Base-by-base conservation (phyloP, 1,284 basidiomycete species). In the Mycena sp. region DNA sequence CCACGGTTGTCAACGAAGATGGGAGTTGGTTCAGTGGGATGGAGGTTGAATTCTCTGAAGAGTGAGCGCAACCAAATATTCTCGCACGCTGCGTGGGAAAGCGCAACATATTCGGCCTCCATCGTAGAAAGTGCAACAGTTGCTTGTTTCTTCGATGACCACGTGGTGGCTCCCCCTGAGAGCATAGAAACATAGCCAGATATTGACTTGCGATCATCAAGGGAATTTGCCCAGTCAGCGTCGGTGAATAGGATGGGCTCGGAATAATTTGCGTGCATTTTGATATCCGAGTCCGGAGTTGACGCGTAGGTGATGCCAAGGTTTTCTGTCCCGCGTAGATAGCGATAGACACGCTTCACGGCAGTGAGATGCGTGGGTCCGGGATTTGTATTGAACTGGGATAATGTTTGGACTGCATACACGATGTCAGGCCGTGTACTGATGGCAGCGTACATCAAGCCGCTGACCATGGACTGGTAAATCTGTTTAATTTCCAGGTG, bases 1-100 rank as follows among this genome's bases (percentile, higher is more conserved):
- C 69, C 64, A 28, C 71, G 63, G 58, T 77, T 78, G 64, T 79
- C 76, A 43, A 63, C 61, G n/a, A 45, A 38, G 21, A 66, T 58
- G 28, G 53, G 51, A 19, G 45, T 43, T 6, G 61, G 64, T 19
- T 6, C 4, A 6, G 50, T 16, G 5, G 26, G 41, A 7, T 32
- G 30, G 21, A 64, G 46, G 14, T 56, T 45, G 16, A 67, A 35
- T 37, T 67, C n/a, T 1, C 49, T 41, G 35, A 63, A 49, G 11
- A 64, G 29, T n/a, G 30, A 37, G 19, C 43, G 29, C 10, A 65
- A 25, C 63, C 63, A 65, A 7, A 54, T 17, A 19, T 29, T 41
- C 32, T 61, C 63, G 17, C 51, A 37, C 16, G 45, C 35, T 25
- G 60, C 51, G 30, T 63, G 30, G 4, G 63, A 49, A 12, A 64